Percentiles rank a stretch among this genome's conserved stretches.
Evolutionary conservation across 2,329 filamentous ascomycete species (phyloP).

Genomic region (Aspergillus sp.): DNA sequence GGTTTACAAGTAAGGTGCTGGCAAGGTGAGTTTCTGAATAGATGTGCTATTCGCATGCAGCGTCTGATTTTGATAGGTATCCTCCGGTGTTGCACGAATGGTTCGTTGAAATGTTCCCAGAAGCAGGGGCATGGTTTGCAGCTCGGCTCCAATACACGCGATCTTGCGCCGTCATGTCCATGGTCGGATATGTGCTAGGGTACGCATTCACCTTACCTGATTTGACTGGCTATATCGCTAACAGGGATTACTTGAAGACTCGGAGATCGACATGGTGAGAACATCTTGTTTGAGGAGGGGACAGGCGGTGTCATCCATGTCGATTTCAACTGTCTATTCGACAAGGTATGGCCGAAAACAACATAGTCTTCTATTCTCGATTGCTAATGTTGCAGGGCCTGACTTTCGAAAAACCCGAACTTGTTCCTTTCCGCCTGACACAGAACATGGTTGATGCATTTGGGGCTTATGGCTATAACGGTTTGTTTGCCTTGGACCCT

Average conservation of each 20-base stretch:
- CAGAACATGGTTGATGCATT: constrained; percentile 99
- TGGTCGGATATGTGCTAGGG: constrained; percentile 91
- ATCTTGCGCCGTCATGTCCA: constrained; percentile 98
- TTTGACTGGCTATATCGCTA: constrained; percentile 3
- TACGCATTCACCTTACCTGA: constrained; percentile 21
- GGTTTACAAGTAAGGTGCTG: constrained; percentile 69
- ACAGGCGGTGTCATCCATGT: constrained; percentile 95
- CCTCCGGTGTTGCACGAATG: constrained; percentile 84
- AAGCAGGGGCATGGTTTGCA: constrained; percentile 87
- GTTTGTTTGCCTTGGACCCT: constrained; percentile 20
- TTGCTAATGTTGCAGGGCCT: constrained; percentile 54
- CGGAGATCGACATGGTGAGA: constrained; percentile 94
- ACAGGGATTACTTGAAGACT: constrained; percentile 50
- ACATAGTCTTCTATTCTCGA: not conserved
- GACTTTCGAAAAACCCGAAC: constrained; percentile 91
- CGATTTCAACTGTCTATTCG: constrained; percentile 99
- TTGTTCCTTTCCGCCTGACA: constrained; percentile 92
- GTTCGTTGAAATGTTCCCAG: constrained; percentile 94
- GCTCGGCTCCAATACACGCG: constrained; percentile 87
- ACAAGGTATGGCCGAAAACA: constrained; percentile 59
- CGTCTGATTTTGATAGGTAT: constrained; percentile 51
- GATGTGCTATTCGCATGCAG: too few relatives aligned
- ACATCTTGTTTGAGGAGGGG: constrained; percentile 90
- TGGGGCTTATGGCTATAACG: constrained; percentile 90
- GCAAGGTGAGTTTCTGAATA: constrained; percentile 33